These are phyloP conservation scores for Fusarium armeniacum DNA, from an alignment of 2,329 filamentous ascomycete species.

Conservation along the genomic window DNA sequence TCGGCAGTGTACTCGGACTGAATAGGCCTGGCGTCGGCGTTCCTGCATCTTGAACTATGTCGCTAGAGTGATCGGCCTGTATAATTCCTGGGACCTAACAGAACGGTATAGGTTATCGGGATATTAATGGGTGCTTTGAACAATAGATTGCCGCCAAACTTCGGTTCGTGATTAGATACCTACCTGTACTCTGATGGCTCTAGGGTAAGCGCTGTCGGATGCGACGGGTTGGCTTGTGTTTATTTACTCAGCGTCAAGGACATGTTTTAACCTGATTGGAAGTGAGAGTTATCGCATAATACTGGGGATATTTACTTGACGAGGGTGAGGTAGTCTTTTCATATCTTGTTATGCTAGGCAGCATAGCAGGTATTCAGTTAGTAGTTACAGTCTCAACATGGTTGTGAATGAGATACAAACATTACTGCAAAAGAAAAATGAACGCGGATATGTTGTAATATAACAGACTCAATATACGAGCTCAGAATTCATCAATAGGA, in stretches of 20 bases:
- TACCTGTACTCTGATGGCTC: background rate
- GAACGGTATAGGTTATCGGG: background rate
- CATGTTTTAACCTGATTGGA: too few relatives aligned
- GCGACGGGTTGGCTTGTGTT: background rate
- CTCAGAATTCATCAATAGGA: background rate
- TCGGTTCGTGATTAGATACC: background rate
- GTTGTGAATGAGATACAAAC: too few relatives aligned
- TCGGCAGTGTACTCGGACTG: background rate
- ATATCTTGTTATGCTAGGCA: background rate
- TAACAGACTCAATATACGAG: too few relatives aligned
- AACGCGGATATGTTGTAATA: too few relatives aligned
- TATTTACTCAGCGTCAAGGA: background rate
- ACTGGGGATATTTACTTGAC: background rate
- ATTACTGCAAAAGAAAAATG: too few relatives aligned
- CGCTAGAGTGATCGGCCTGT: background rate
- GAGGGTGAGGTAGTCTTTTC: background rate
- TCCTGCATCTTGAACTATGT: conserved; percentile 2
- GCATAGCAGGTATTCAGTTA: too few relatives aligned
- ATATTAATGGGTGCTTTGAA: background rate
- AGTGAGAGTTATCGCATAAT: background rate
- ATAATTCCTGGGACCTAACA: too few relatives aligned
- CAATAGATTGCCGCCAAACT: background rate
- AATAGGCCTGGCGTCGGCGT: conserved; percentile 7
- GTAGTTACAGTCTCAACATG: background rate
- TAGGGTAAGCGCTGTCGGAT: background rate